A percentile compares a stretch with the other conserved stretches of the same genome.
Evolutionary conservation across 2,329 filamentous ascomycete genomes (phyloP).

Genomic region (Fonsecaea nubica): DNA sequence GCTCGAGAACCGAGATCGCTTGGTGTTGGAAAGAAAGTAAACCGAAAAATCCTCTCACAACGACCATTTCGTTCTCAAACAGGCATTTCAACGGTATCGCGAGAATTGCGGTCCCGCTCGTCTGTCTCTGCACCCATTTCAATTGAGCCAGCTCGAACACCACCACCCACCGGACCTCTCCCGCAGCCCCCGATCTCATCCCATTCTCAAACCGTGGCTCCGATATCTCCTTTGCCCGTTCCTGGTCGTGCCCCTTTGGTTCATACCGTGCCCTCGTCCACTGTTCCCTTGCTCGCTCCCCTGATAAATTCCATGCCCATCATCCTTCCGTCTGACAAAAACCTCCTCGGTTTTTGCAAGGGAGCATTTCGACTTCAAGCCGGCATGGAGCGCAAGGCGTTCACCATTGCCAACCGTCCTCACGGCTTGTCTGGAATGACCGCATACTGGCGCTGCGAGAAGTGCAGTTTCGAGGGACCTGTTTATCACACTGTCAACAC

Average conservation of each 20-base stretch:
- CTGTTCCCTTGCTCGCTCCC: slow-evolving; percentile 10
- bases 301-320: slow-evolving; percentile 19
- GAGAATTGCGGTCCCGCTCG: slow-evolving; percentile 17
- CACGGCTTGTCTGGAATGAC: slow-evolving; percentile 34
- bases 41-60: slow-evolving; percentile 7
- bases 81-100: not conserved
- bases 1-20: slow-evolving; percentile 23
- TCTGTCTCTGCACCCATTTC: slow-evolving; percentile 11
- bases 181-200: slow-evolving; percentile 5
- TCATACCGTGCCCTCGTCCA: slow-evolving; percentile 18
- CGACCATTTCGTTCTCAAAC: slow-evolving; percentile 12
- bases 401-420: slow-evolving; percentile 32
- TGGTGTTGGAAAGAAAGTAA: not conserved
- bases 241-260: slow-evolving; percentile 11
- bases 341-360: slow-evolving; percentile 51
- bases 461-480: slow-evolving; percentile 54
- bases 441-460: slow-evolving; percentile 48
- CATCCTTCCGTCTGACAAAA: slow-evolving; percentile 45
- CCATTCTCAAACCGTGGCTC: slow-evolving; percentile 20
- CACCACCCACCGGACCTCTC: slow-evolving; percentile 12
- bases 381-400: slow-evolving; percentile 37
- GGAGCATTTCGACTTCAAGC: slow-evolving; percentile 37
- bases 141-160: slow-evolving; percentile 11
- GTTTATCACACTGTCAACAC: slow-evolving; percentile 36
- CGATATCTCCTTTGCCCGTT: slow-evolving; percentile 17